Conservation (phyloP, 495 filamentous ascomycete genomes). For the Lasiosphaeria hispida region DNA sequence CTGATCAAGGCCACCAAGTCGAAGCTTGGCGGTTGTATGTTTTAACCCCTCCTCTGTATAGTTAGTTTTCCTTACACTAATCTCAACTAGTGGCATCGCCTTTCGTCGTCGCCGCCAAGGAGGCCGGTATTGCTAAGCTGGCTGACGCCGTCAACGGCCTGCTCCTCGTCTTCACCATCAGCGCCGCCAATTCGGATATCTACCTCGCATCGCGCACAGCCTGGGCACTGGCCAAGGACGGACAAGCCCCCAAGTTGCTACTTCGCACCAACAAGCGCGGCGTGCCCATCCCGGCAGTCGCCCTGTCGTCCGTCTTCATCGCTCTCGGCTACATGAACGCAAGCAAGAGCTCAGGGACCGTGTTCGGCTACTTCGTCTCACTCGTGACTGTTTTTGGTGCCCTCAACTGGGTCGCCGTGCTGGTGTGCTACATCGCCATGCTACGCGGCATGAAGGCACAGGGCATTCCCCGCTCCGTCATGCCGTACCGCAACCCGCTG, state of each 20-base stretch:
- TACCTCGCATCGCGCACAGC: slow-evolving; percentile 84
- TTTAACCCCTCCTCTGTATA: not conserved
- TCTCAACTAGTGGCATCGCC: slow-evolving; percentile 55
- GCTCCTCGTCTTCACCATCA: slow-evolving; percentile 77
- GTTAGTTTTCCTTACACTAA: not conserved
- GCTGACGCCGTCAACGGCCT: slow-evolving; percentile 75
- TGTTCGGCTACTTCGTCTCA: slow-evolving; percentile 86
- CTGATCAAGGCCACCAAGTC: slow-evolving; percentile 56
- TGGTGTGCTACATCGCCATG: slow-evolving; percentile 80
- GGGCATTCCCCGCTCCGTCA: slow-evolving; percentile 56
- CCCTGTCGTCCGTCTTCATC: slow-evolving; percentile 57
- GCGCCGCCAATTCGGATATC: slow-evolving; percentile 71
- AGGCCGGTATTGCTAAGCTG: slow-evolving; percentile 63
- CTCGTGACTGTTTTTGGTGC: slow-evolving; percentile 78
- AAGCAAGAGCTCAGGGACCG: slow-evolving; percentile 58
- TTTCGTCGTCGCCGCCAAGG: slow-evolving; percentile 61
- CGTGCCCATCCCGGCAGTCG: slow-evolving; percentile 71
- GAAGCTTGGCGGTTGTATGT: slow-evolving; percentile 43
- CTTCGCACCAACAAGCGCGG: slow-evolving; percentile 68
- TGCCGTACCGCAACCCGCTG: slow-evolving; percentile 74
- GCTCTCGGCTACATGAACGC: slow-evolving; percentile 80
- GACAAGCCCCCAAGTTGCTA: slow-evolving; percentile 72
- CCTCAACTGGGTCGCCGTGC: slow-evolving; percentile 80
- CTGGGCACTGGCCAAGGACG: slow-evolving; percentile 73
- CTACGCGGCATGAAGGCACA: slow-evolving; percentile 71